phyloP scores from a whole-genome alignment of 768 basidiomycete genomes.

The Phallus indusiatus region DNA sequence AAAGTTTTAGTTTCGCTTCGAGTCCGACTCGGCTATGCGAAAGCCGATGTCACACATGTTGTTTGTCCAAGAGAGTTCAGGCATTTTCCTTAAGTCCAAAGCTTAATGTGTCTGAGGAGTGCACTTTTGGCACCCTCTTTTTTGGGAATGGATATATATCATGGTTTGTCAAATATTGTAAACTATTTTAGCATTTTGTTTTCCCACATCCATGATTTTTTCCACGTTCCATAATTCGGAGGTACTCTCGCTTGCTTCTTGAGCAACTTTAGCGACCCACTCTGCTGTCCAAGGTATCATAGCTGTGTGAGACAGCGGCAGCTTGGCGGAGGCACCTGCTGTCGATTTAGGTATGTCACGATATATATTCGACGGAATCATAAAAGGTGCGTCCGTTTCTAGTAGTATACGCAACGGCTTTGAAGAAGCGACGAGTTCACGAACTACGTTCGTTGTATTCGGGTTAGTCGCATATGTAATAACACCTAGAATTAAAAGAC shows the following conservation, averaged over 20 bases:
- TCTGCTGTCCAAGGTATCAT: constrained; percentile 85
- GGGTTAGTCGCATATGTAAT: constrained; percentile 69
- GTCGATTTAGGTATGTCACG: constrained; percentile 33
- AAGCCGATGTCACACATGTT: too few relatives aligned
- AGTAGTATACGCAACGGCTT: constrained; percentile 37
- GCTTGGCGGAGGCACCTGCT: constrained; percentile 34
- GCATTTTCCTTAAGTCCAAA: too few relatives aligned
- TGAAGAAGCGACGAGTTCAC: constrained; percentile 24
- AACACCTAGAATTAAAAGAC: constrained; percentile 45
- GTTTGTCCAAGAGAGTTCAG: too few relatives aligned
- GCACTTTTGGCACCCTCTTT: too few relatives aligned
- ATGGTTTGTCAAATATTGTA: constrained; percentile 34
- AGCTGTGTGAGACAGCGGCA: constrained; percentile 66
- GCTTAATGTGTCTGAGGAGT: too few relatives aligned
- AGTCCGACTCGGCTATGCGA: too few relatives aligned
- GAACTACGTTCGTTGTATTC: constrained; percentile 62
- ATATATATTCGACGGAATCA: constrained; percentile 74
- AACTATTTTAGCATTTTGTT: constrained; percentile 52
- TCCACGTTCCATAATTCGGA: constrained; percentile 39
- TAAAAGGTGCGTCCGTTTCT: constrained; percentile 84
- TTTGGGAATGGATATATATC: background rate
- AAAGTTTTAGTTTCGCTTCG: too few relatives aligned
- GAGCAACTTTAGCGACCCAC: constrained; percentile 47
- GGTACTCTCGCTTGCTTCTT: constrained; percentile 19
- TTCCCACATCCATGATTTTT: constrained; percentile 48